Conservation (phyloP, 306 rosid species). For the Senna tora region DNA sequence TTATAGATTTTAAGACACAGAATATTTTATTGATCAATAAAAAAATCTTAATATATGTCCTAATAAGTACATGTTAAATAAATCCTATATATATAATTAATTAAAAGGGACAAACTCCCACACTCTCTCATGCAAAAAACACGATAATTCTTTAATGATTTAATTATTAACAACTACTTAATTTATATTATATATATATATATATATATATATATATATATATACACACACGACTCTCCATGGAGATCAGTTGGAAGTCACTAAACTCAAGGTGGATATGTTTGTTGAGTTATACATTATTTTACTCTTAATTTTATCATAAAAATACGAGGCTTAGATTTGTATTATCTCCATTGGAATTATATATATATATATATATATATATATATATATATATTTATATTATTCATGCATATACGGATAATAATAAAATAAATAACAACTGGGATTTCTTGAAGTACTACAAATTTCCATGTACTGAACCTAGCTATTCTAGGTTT, state of each 20-base stretch:
- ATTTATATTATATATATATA: too few relatives aligned
- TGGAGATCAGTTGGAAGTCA: slow-evolving; percentile 57
- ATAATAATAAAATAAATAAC: slow-evolving; percentile 23
- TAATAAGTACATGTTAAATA: too few relatives aligned
- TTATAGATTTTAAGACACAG: too few relatives aligned
- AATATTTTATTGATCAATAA: too few relatives aligned
- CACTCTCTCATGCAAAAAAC: slow-evolving; percentile 39
- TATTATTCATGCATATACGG: slow-evolving; percentile 31
- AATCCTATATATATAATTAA: too few relatives aligned
- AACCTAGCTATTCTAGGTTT: slow-evolving; percentile 26
- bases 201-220: too few relatives aligned
- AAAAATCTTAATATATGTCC: too few relatives aligned
- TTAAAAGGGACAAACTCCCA: too few relatives aligned
- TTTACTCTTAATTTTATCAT: slow-evolving; percentile 21
- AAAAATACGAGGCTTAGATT: slow-evolving; percentile 36
- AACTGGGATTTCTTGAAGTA: slow-evolving; percentile 34
- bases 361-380: slow-evolving; percentile 33
- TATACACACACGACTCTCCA: neutral
- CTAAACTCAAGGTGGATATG: slow-evolving; percentile 52
- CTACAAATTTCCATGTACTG: slow-evolving; percentile 24
- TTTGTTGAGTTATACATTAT: slow-evolving; percentile 19
- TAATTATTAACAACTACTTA: neutral
- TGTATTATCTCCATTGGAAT: slow-evolving; percentile 40
- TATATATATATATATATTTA: slow-evolving; percentile 32
- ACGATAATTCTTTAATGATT: slow-evolving; percentile 36